Conservation (phyloP, 441 rosid genomes). For the Francoa sonchifolia region DNA sequence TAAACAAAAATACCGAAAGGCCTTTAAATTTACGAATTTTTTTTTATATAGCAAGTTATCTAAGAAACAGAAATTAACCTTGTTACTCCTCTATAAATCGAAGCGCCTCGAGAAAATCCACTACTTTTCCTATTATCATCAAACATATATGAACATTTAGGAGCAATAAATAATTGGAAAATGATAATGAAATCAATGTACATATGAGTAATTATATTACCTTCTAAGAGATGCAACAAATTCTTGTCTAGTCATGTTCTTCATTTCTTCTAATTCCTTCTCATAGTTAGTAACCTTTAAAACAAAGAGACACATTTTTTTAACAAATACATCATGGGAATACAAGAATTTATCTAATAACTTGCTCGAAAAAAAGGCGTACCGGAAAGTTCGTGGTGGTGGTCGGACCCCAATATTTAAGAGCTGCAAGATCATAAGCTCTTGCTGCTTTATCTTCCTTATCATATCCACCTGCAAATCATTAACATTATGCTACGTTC, state of each 20-base stretch:
- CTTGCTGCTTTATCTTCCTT: constrained; percentile 92
- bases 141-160: not conserved
- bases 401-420: constrained; percentile 94
- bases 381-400: constrained; percentile 87
- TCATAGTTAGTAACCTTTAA: constrained; percentile 57
- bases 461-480: constrained; percentile 72
- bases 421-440: constrained; percentile 96
- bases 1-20: not conserved
- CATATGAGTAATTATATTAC: too few species aligned
- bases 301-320: not conserved
- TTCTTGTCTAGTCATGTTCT: constrained; percentile 77
- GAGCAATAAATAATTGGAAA: too few species aligned
- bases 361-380: constrained; percentile 1
- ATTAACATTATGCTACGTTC: constrained; percentile 5
- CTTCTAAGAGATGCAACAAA: constrained; percentile 86
- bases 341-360: too few species aligned
- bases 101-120: constrained; percentile 73
- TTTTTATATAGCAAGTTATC: not conserved
- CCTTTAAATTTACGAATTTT: too few species aligned
- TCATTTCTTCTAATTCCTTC: constrained; percentile 80
- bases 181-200: too few species aligned
- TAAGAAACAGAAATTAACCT: constrained; percentile 24
- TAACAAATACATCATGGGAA: not conserved
- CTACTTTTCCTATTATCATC: constrained; percentile 44
- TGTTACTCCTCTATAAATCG: constrained; percentile 71